Evolutionary conservation across 441 rosid genomes (phyloP).

Genomic region (Erysimum cheiri): DNA sequence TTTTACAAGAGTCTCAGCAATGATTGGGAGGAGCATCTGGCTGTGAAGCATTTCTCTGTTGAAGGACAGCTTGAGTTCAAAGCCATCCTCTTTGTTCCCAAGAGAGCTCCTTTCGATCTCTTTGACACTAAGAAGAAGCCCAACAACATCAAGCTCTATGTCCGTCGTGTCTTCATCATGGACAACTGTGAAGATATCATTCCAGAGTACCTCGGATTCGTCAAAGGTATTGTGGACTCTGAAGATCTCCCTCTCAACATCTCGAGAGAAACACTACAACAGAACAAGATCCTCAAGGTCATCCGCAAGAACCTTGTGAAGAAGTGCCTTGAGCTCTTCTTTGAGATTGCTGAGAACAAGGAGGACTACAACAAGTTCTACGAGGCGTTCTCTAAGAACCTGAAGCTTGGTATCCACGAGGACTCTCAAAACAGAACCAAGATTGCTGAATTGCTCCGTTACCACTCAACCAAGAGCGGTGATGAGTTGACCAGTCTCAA

Average conservation of each 20-base stretch:
- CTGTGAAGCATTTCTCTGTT: conserved; percentile 72
- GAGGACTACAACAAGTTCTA: conserved; percentile 78
- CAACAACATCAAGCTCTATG: conserved; percentile 76
- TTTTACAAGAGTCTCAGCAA: conserved; percentile 80
- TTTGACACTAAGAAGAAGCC: conserved; percentile 77
- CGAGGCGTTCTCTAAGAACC: conserved; percentile 72
- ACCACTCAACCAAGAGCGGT: conserved; percentile 79
- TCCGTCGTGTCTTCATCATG: conserved; percentile 79
- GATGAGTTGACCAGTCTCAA: conserved; percentile 73
- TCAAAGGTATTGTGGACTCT: conserved; percentile 74
- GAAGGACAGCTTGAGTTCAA: conserved; percentile 81
- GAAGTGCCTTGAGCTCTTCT: conserved; percentile 73
- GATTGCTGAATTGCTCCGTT: conserved; percentile 68
- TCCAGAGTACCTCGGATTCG: conserved; percentile 71
- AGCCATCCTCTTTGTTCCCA: conserved; percentile 66
- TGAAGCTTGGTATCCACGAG: conserved; percentile 74
- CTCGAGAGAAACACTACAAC: conserved; percentile 68
- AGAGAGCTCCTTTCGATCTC: conserved; percentile 70
- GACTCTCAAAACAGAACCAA: conserved; percentile 67
- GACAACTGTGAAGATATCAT: conserved; percentile 79
- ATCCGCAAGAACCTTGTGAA: conserved; percentile 76
- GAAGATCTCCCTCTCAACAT: conserved; percentile 79
- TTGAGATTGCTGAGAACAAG: conserved; percentile 80
- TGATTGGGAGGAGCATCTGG: conserved; percentile 80
- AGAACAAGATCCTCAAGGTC: conserved; percentile 78